phyloP scores from a whole-genome alignment of 768 basidiomycete genomes.

The Russula emetica region DNA sequence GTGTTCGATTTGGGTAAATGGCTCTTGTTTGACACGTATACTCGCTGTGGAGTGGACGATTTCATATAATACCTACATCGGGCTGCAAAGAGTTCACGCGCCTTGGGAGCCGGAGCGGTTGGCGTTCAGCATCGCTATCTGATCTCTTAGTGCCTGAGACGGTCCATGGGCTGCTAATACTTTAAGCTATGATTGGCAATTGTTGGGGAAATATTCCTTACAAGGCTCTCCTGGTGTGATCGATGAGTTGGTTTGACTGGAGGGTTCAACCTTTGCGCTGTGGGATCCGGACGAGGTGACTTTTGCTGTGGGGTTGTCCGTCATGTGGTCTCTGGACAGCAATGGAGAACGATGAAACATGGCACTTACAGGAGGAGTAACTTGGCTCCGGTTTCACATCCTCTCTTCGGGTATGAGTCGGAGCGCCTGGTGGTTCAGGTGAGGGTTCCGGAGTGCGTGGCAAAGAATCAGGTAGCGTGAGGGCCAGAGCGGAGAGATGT shows the following conservation, averaged over 20 bases:
- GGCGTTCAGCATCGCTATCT: slow-evolving; percentile 16
- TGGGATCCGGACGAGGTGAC: not conserved
- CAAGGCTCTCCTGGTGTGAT: slow-evolving; percentile 3
- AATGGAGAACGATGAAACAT: not conserved
- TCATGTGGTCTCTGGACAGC: not conserved
- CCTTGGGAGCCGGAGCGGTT: not conserved
- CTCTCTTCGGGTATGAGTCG: not conserved
- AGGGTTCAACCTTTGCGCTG: slow-evolving; percentile 2
- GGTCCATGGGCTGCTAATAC: slow-evolving; percentile 14
- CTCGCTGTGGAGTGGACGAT: not conserved
- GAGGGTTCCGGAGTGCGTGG: slow-evolving; percentile 12
- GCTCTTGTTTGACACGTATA: slow-evolving; percentile 16
- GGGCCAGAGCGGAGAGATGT: not conserved
- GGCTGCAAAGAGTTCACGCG: not conserved
- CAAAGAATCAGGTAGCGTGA: slow-evolving; percentile 7
- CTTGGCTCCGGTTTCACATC: slow-evolving; percentile 3
- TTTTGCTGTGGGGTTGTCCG: not conserved
- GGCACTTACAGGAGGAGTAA: slow-evolving; percentile 3
- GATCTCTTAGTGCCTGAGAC: slow-evolving; percentile 17
- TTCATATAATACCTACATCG: not conserved
- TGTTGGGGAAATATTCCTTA: not conserved
- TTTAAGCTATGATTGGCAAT: not conserved
- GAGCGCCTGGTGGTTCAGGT: slow-evolving; percentile 4
- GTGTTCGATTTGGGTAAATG: not conserved
- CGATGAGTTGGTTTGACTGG: not conserved